Percentiles rank a stretch among this genome's conserved stretches.
These are phyloP conservation scores for Xerocomellus amylosporus DNA, from an alignment of 768 basidiomycete genomes.

Conservation along the genomic window DNA sequence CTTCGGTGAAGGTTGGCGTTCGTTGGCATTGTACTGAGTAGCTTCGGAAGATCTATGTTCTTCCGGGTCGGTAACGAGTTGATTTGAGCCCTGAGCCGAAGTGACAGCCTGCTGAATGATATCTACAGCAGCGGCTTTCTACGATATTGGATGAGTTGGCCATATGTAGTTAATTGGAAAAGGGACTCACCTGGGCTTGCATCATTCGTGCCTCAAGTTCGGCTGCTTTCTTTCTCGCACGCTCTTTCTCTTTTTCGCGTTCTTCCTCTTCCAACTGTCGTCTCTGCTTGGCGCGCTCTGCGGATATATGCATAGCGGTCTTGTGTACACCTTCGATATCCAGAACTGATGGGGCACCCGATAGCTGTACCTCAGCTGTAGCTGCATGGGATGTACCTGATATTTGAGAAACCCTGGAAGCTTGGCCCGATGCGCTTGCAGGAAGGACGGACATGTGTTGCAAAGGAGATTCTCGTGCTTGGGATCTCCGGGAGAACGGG, in stretches of 20 bases:
- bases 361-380: constrained; percentile 33
- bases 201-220: constrained; percentile 71
- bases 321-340: constrained; percentile 69
- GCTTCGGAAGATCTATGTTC: constrained; percentile 1
- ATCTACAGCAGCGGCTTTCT: constrained; percentile 40
- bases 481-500: constrained; percentile 32
- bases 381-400: constrained; percentile 43
- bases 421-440: constrained; percentile 5
- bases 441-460: constrained; percentile 32
- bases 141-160: constrained; percentile 8
- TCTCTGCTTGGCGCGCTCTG: constrained; percentile 77
- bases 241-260: constrained; percentile 73
- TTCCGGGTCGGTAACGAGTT: constrained; percentile 4
- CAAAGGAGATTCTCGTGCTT: constrained; percentile 44
- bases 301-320: constrained; percentile 79
- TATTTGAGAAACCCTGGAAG: constrained; percentile 37
- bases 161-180: constrained; percentile 4
- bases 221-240: constrained; percentile 75
- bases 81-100: constrained; percentile 12
- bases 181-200: constrained; percentile 19
- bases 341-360: constrained; percentile 28
- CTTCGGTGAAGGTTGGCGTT: constrained; percentile 36
- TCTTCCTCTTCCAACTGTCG: constrained; percentile 82
- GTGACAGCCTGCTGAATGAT: constrained; percentile 49
- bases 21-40: constrained; percentile 17